phyloP scores from a whole-genome alignment of 2,329 filamentous ascomycete species.

The Emydomyces testavorans region DNA sequence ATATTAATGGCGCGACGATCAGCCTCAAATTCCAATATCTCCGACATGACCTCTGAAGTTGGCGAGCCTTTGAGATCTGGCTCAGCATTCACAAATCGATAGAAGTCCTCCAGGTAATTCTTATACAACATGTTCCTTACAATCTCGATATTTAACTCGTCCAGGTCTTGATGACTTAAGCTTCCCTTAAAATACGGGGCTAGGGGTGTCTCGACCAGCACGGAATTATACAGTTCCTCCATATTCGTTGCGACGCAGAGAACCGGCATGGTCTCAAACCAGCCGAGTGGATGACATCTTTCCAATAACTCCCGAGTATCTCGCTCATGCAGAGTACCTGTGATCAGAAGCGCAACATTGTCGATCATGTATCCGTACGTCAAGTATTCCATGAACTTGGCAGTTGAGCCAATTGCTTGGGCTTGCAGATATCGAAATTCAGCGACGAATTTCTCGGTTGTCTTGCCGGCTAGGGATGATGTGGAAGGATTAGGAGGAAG shows the following conservation, averaged over 20 bases:
- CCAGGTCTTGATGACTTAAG: slow-evolving; percentile 87
- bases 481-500: slow-evolving; percentile 95
- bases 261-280: slow-evolving; percentile 98
- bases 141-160: slow-evolving; percentile 99
- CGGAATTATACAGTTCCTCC: slow-evolving; percentile 96
- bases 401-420: slow-evolving; percentile 80
- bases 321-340: slow-evolving; percentile 90
- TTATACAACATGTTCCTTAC: slow-evolving; percentile 98
- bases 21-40: slow-evolving; percentile 92
- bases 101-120: slow-evolving; percentile 97
- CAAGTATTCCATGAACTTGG: slow-evolving; percentile 94
- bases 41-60: slow-evolving; percentile 87
- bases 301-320: slow-evolving; percentile 93
- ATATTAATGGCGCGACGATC: slow-evolving; percentile 97
- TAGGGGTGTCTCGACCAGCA: slow-evolving; percentile 89
- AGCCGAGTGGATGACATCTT: slow-evolving; percentile 89
- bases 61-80: slow-evolving; percentile 78
- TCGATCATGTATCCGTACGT: slow-evolving; percentile 99
- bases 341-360: slow-evolving; percentile 95
- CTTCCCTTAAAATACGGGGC: slow-evolving; percentile 97
- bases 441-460: slow-evolving; percentile 93
- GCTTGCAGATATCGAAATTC: slow-evolving; percentile 95
- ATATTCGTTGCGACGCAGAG: slow-evolving; percentile 97
- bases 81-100: slow-evolving; percentile 84
- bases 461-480: slow-evolving; percentile 84